A percentile compares a stretch with the other conserved stretches of the same genome.
phyloP scores from a whole-genome alignment of 176 grass and related monocot species.

The Eragrostis curvula region DNA sequence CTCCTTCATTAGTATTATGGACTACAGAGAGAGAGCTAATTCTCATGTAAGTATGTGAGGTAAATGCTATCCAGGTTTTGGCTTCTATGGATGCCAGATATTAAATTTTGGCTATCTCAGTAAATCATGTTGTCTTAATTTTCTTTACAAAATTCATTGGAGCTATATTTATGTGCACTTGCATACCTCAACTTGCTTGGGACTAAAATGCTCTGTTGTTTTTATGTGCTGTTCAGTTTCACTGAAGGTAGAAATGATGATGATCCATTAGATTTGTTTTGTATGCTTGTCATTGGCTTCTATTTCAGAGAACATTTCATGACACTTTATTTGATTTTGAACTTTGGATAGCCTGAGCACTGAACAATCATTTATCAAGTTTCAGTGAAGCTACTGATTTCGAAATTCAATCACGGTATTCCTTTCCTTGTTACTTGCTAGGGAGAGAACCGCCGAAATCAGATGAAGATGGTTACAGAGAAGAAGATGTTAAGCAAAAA shows the following conservation, averaged over 20 bases:
- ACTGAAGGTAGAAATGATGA: neutral
- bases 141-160: neutral
- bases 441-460: constrained; percentile 39
- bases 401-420: neutral
- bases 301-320: neutral
- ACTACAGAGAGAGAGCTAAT: neutral
- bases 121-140: neutral
- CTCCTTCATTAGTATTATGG: neutral
- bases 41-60: neutral
- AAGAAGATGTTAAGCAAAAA: constrained; percentile 40
- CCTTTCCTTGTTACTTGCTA: constrained; percentile 6
- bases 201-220: neutral
- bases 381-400: neutral
- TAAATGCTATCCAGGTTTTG: neutral
- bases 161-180: neutral
- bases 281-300: neutral
- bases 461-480: constrained; percentile 14
- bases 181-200: too few species aligned
- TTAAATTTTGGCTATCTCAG: neutral
- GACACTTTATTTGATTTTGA: neutral
- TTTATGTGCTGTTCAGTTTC: neutral
- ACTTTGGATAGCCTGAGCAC: neutral
- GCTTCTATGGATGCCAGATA: neutral
- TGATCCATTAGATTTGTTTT: neutral
- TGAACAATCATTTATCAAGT: constrained; percentile 23